Evolutionary conservation across 2,329 filamentous ascomycete species (phyloP).

Genomic region (Hymenoscyphus occultus): DNA sequence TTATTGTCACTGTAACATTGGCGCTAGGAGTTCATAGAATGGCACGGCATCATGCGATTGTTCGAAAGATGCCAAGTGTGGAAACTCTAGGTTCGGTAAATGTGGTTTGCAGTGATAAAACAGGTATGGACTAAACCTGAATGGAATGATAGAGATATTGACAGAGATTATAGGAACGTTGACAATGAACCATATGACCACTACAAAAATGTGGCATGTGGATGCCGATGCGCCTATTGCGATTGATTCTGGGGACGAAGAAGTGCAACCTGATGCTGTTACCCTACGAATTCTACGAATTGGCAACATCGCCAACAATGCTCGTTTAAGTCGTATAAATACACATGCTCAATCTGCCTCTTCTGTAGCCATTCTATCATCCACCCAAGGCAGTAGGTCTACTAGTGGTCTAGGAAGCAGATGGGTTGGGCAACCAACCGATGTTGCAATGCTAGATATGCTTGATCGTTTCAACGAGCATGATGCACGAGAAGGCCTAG

Average conservation of each 20-base stretch:
- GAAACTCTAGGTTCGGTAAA: constrained; percentile 98
- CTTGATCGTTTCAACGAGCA: constrained; percentile 89
- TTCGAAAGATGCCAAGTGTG: constrained; percentile 91
- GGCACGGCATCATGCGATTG: constrained; percentile 93
- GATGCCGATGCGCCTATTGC: constrained; percentile 54
- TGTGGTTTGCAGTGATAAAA: constrained; percentile 99
- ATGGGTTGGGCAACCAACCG: constrained; percentile 96
- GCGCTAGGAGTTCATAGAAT: constrained; percentile 94
- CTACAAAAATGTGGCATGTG: constrained; percentile 95
- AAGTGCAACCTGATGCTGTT: constrained; percentile 65
- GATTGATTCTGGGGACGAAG: constrained; percentile 53
- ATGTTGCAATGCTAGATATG: constrained; percentile 94
- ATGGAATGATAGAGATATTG: constrained; percentile 24
- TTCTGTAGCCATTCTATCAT: constrained; percentile 79
- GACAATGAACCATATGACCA: constrained; percentile 98
- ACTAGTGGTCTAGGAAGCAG: constrained; percentile 69
- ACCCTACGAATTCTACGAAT: constrained; percentile 81
- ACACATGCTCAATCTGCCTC: constrained; percentile 67
- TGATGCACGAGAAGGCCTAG: constrained; percentile 82
- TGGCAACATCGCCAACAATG: constrained; percentile 96
- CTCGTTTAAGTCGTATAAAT: constrained; percentile 69
- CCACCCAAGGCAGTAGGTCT: constrained; percentile 62
- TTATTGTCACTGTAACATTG: constrained; percentile 96
- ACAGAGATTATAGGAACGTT: constrained; percentile 63
- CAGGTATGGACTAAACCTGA: constrained; percentile 49